These are phyloP conservation scores for Backusella mclennaniae DNA, from an alignment of 192 early-diverging fungal species.

Conservation along the genomic window DNA sequence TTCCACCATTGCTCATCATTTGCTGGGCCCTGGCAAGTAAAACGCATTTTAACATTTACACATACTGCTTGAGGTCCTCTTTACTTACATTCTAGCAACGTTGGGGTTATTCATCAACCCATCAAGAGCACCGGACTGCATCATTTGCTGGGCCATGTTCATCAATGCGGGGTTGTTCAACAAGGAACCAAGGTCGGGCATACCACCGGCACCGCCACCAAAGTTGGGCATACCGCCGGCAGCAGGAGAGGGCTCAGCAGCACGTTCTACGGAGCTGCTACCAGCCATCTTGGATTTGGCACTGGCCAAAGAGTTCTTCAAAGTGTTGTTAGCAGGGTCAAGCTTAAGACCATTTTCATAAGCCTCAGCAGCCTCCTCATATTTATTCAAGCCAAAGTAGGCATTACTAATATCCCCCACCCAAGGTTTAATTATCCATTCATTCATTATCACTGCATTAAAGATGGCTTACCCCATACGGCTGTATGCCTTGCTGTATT, in stretches of 20 bases:
- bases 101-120: conserved; percentile 91
- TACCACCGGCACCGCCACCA: conserved; percentile 47
- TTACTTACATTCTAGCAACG: conserved; percentile 73
- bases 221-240: conserved; percentile 30
- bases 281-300: conserved; percentile 57
- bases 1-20: conserved; percentile 70
- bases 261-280: conserved; percentile 28
- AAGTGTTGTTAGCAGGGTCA: conserved; percentile 79
- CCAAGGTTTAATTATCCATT: not conserved
- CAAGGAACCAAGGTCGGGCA: conserved; percentile 70
- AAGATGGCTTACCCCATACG: conserved; percentile 68
- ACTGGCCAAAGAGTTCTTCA: conserved; percentile 74
- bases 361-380: conserved; percentile 79
- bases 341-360: conserved; percentile 88
- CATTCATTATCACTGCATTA: not conserved
- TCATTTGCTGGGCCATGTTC: conserved; percentile 93
- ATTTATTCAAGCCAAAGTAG: conserved; percentile 86
- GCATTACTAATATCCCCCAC: conserved; percentile 58
- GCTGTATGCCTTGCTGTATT: conserved; percentile 92
- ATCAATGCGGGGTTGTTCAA: conserved; percentile 94
- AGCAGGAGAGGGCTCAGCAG: conserved; percentile 35
- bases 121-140: conserved; percentile 79
- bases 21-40: conserved; percentile 62
- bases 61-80: not conserved
- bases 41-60: not conserved